phyloP scores from a whole-genome alignment of 768 basidiomycete genomes.

The Collybia sordida region DNA sequence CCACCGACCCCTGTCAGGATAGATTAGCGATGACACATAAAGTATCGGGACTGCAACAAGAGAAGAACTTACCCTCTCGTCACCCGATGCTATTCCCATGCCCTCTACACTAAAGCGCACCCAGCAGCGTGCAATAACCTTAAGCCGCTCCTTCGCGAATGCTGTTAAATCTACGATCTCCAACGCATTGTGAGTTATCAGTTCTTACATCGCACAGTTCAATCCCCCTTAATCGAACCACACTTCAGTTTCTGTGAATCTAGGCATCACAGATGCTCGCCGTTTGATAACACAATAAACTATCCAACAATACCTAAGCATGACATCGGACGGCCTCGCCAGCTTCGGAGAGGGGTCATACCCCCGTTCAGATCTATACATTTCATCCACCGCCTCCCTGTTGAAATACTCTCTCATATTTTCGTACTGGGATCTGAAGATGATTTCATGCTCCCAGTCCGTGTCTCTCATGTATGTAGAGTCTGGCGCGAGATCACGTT shows the following conservation, averaged over 20 bases:
- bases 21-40: conserved; percentile 15
- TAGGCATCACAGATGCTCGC: conserved; percentile 12
- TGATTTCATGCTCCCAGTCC: conserved; percentile 56
- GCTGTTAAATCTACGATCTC: conserved; percentile 38
- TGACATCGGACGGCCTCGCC: conserved; percentile 34
- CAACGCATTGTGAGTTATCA: conserved; percentile 23
- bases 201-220: neutral
- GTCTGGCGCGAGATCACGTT: conserved; percentile 63
- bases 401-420: conserved; percentile 62
- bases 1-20: conserved; percentile 11
- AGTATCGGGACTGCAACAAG: conserved; percentile 6
- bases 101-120: conserved; percentile 40
- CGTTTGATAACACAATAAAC: conserved; percentile 4
- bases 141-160: conserved; percentile 52
- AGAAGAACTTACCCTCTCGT: neutral
- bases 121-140: conserved; percentile 43
- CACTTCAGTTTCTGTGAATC: conserved; percentile 10
- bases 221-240: neutral
- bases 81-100: conserved; percentile 10
- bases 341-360: conserved; percentile 29
- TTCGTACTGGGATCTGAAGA: conserved; percentile 61
- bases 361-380: conserved; percentile 30
- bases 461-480: conserved; percentile 68
- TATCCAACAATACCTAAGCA: conserved; percentile 10
- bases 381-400: conserved; percentile 57